Evolutionary conservation across 1,284 basidiomycete species (phyloP), one percentile per base, ranked within the genome.

Genomic region (Erythrobasidium hasegawianum): DNA sequence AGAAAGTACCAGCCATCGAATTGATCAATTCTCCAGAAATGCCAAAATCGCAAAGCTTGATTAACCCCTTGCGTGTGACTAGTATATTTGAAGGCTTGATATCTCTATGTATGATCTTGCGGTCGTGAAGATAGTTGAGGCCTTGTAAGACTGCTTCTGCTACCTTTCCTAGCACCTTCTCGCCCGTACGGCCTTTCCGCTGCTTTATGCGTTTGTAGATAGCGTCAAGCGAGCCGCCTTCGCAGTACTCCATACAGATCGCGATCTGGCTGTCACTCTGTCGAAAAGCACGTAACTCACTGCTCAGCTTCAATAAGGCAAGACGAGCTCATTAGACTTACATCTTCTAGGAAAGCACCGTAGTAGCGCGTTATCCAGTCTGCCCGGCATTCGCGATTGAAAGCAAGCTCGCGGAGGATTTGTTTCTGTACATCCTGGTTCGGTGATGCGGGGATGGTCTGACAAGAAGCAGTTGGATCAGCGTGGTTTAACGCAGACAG

Each of bases 1-100:
- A 95, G 76, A 98, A 98, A 0, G 96, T 99, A 78, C 97, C 91
- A 11, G 96, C 96, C 71, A 99, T 95, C 1, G 90, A 93, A 79
- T 98, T 97, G 81, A 97, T 96, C 70, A 99, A 84, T 78, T 99
- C 95, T 22, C 96, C 96, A 0, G 93, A 96, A 9, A 98, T 95
- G 50, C 95, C 95, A 78, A 99, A 98, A 78, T 99, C 96, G 74
- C 94, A 97, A 55, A 99, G 89, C 79, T 99, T 98, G 82, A 98
- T 94, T 74, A 94, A 86, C 1, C 95, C 96, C 43, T 84, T 81
- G 11, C 91, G 90, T 76, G 97, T 97, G 79, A 86, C 90, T 14
- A 99, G 83, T 67, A 99, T 96, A 76, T 98, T 98, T 49, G 91
- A 96, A 2, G 95, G 95, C 78, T 99, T 99, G 81, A 99, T 97